Evolutionary conservation across 2,329 filamentous ascomycete genomes (phyloP), one percentile per base, ranked within the genome.

Genomic region (Neopestalotiopsis sp.): DNA sequence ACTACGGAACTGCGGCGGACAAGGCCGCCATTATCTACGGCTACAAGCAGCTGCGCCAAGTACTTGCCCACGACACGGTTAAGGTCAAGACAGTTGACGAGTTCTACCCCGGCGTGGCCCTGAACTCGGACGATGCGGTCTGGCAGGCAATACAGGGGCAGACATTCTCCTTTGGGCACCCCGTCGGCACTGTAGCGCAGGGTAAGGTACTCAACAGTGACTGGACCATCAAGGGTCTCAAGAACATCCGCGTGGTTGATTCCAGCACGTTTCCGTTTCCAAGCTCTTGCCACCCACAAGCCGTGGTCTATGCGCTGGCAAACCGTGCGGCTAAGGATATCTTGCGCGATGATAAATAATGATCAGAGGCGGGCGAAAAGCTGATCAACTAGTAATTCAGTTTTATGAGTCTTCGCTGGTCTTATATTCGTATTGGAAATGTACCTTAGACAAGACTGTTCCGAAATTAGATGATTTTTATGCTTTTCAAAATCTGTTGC

Each of bases 1-100:
- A 42, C 61, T 64, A 49, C n/a, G 61, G 61, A 9, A 17, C 34
- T 20, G 61, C 34, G 10, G 61, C 61, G n/a, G 61, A 64, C 61
- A 64, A 64, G 38, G 61, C 61, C n/a, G 61, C 61, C 38, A 49
- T 64, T 34, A 64, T 64, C 13, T 64, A 64, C 28, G 61, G 34
- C 17, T 9, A 17, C 61, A 42, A 49, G 38, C 17, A 64, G 40
- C 12, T 20, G 7, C 61, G 34, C 30, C 9, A 9, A 0, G 13
- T 64, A 7, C 24, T 64, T 13, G 2, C 14, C 13, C 9, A 12
- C 17, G 61, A 64, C 20, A 10, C 34, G 7, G 12, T 64, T 1
- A 17, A 9, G 13, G 9, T 20, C 12, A n/a, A 42, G 17, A 20
- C 20, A 17, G 13, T 49, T 10, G 28, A 45, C 17, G 61, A 64